phyloP scores from a whole-genome alignment of 257 asterid genomes.

The Agastache rugosa region DNA sequence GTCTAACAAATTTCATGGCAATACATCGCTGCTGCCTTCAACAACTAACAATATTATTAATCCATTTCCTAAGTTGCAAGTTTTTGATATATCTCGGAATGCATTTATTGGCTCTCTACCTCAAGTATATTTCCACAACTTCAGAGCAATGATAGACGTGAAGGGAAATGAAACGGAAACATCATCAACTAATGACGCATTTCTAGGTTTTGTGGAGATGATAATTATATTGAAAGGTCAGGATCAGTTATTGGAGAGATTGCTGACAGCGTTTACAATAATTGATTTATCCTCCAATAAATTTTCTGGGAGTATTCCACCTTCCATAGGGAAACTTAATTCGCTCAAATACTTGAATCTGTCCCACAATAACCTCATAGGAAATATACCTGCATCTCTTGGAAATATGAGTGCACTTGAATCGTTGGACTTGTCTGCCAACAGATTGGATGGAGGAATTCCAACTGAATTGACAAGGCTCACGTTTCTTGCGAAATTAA shows the following conservation, averaged over 20 bases:
- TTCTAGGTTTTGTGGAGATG: too few relatives aligned
- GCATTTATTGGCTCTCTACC: constrained; percentile 38
- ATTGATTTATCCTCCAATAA: constrained; percentile 34
- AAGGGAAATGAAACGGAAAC: neutral
- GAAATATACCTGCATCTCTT: constrained; percentile 22
- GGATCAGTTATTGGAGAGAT: neutral
- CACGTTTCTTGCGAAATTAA: constrained; percentile 21
- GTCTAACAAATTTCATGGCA: constrained; percentile 37
- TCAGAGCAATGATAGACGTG: constrained; percentile 32
- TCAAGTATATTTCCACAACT: constrained; percentile 4
- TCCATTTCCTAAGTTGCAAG: constrained; percentile 35
- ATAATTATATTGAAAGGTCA: neutral
- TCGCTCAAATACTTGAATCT: constrained; percentile 21
- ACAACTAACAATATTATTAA: too few relatives aligned
- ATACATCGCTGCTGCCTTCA: neutral
- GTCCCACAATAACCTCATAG: constrained; percentile 15
- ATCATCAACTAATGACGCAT: too few relatives aligned
- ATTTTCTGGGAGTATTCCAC: constrained; percentile 27
- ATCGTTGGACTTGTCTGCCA: constrained; percentile 33
- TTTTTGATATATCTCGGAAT: constrained; percentile 38
- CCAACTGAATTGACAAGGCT: constrained; percentile 18
- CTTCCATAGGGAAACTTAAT: constrained; percentile 16
- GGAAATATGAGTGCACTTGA: constrained; percentile 26
- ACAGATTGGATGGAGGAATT: constrained; percentile 30
- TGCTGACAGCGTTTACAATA: neutral